Percentiles rank a stretch among this genome's conserved stretches.
These are phyloP conservation scores for Bacterosira constricta DNA, from an alignment of 108 stramenopile genomes.

Conservation along the genomic window DNA sequence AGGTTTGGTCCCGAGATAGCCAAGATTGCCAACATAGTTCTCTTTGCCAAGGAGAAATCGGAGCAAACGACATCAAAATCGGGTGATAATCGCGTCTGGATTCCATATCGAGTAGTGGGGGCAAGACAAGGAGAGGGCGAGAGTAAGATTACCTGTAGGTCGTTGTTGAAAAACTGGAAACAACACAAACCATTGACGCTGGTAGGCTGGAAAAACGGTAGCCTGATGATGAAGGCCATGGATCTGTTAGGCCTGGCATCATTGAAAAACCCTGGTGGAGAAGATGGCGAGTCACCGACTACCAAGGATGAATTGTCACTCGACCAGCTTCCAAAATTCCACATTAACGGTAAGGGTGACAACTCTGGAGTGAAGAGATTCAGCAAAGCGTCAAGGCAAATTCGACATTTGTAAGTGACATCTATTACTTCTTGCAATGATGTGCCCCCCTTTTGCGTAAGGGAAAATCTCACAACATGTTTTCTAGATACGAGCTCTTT, in stretches of 20 bases:
- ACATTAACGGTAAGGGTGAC: constrained; percentile 43
- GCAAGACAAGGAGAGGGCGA: constrained; percentile 23
- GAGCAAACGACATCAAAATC: constrained; percentile 31
- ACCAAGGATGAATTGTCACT: neutral
- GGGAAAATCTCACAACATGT: neutral
- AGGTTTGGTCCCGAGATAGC: constrained; percentile 58
- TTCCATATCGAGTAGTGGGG: constrained; percentile 33
- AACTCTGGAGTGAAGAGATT: constrained; percentile 22
- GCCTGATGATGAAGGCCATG: constrained; percentile 30
- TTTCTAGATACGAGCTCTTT: constrained; percentile 7
- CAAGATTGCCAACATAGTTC: constrained; percentile 32
- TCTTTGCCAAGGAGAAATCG: constrained; percentile 40
- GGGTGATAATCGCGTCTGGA: constrained; percentile 12
- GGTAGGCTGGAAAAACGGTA: constrained; percentile 19
- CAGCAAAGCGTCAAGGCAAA: constrained; percentile 7
- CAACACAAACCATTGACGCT: constrained; percentile 21
- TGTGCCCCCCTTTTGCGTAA: too few relatives aligned
- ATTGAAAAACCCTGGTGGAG: neutral
- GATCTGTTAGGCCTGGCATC: constrained; percentile 9
- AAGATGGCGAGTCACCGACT: neutral
- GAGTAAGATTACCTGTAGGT: constrained; percentile 3
- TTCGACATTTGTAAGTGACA: constrained; percentile 26
- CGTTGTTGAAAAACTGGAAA: constrained; percentile 9
- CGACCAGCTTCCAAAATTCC: constrained; percentile 24
- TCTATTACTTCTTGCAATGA: neutral